Evolutionary conservation across 2,329 filamentous ascomycete genomes (phyloP).

Genomic region (Xylariaceae sp.): DNA sequence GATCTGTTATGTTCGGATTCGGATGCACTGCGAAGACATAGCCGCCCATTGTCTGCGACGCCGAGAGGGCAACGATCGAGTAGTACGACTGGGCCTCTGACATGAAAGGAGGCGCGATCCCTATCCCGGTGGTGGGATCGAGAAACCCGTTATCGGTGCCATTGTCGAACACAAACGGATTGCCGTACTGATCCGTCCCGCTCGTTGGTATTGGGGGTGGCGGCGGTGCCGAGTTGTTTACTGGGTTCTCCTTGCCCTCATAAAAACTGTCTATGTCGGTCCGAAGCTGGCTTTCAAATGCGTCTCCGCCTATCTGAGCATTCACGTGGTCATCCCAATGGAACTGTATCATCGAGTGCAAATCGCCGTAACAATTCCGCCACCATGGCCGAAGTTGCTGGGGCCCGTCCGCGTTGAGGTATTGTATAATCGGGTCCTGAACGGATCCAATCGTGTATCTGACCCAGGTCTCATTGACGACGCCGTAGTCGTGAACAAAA

Average conservation of each 20-base stretch:
- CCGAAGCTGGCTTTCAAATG: constrained; percentile 61
- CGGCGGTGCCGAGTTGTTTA: constrained; percentile 49
- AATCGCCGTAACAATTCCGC: constrained; percentile 59
- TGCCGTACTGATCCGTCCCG: constrained; percentile 26
- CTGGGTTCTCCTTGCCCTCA: constrained; percentile 34
- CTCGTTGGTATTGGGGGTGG: constrained; percentile 30
- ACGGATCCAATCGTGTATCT: constrained; percentile 66
- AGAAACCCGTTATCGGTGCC: constrained; percentile 24
- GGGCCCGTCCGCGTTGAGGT: constrained; percentile 60
- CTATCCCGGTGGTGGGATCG: constrained; percentile 43
- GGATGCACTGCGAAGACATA: constrained; percentile 67
- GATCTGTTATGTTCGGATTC: constrained; percentile 38
- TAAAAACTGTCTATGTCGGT: constrained; percentile 62
- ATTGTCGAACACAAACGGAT: constrained; percentile 21
- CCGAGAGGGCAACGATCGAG: constrained; percentile 69
- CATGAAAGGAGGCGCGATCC: constrained; percentile 55
- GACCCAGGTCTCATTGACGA: constrained; percentile 41
- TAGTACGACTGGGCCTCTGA: constrained; percentile 72
- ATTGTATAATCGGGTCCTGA: constrained; percentile 66
- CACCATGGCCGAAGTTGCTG: constrained; percentile 66
- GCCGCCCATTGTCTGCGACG: constrained; percentile 72
- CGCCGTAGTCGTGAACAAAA: constrained; percentile 48
- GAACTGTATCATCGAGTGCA: constrained; percentile 55
- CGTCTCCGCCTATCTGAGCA: constrained; percentile 53
- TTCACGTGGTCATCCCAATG: constrained; percentile 63